Evolutionary conservation across 2,329 filamentous ascomycete species (phyloP), one percentile per base, ranked within the genome.

Genomic region (Hymenoscyphus albidus): DNA sequence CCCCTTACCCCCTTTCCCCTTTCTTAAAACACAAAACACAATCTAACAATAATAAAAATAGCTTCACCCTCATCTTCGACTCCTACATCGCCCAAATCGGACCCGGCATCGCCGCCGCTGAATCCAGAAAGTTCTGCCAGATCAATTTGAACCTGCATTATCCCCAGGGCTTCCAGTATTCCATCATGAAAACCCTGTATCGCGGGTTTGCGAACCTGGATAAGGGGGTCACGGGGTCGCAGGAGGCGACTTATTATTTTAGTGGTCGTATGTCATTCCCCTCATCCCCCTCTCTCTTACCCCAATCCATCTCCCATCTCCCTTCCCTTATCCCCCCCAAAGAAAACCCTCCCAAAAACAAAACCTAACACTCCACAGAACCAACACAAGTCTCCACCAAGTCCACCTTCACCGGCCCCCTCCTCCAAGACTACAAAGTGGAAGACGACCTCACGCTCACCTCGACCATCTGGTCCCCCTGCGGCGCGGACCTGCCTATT

Each of bases 91-190:
- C 62, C 10, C 39, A 61, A 39, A 62, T 64, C 31, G 64, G 66
- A 10, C 59, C 62, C 5, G 55, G 48, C 16, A 62, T 60, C 18
- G 12, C 12, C 3, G 31, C 55, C 1, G 18, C 57, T 1, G 64
- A 68, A 16, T 6, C n/a, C n/a, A 59, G 64, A 31, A 68, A 65
- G 39, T 63, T 59, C 58, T 68, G 66, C 57, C 59, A 65, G 35
- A 59, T 68, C 64, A 68, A 66, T 39, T 44, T 66, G 27, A 40
- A 64, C n/a, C 40, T 68, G 7, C 64, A 66, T 32, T 66, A 67
- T 22, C 62, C 66, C 14, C 62, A 65, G 32, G 62, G 66, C 59
- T 68, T 62, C 55, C 61, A 67, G 16, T 67, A 62, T 42, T 67
- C 64, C 1, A 59, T 67, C 31, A 48, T 65, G 54, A 63, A 55